Evolutionary conservation across 2,329 filamentous ascomycete species (phyloP).

Genomic region (Hymenoscyphus fraxineus): DNA sequence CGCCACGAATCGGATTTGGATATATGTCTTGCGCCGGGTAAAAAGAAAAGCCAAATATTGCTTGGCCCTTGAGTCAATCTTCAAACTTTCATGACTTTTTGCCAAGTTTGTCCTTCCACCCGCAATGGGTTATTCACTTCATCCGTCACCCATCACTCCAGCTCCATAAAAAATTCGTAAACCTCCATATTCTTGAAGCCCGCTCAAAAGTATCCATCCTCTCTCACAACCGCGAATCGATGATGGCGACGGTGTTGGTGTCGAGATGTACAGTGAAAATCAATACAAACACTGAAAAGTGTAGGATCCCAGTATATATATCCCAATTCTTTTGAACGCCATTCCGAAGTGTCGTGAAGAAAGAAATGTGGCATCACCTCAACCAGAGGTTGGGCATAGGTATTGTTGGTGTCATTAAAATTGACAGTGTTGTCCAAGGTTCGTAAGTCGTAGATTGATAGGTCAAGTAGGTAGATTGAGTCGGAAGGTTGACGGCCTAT

Average conservation of each 20-base stretch:
- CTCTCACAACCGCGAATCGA: slow-evolving; percentile 10
- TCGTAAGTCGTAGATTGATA: not conserved
- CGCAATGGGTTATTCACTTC: slow-evolving; percentile 8
- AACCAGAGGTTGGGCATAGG: not conserved
- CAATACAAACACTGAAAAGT: slow-evolving; percentile 1
- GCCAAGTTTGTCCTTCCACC: not conserved
- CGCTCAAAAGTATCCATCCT: slow-evolving; percentile 20
- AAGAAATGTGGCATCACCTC: not conserved
- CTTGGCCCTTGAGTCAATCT: slow-evolving; percentile 7
- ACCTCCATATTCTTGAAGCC: slow-evolving; percentile 11
- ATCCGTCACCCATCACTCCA: not conserved
- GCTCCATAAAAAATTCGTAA: slow-evolving; percentile 11
- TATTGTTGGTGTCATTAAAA: not conserved
- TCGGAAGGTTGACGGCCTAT: slow-evolving; percentile 1
- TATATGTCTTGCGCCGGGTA: slow-evolving; percentile 15
- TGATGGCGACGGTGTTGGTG: slow-evolving; percentile 2
- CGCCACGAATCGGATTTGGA: slow-evolving; percentile 15
- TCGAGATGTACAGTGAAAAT: slow-evolving; percentile 17
- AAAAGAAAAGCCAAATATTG: slow-evolving; percentile 2
- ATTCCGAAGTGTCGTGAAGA: slow-evolving; percentile 15
- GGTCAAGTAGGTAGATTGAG: not conserved
- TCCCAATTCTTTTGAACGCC: slow-evolving; percentile 19
- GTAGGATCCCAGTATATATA: slow-evolving; percentile 3
- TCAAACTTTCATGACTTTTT: slow-evolving; percentile 6
- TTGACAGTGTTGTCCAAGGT: not conserved